phyloP scores from a whole-genome alignment of 306 rosid species.

The Sesbania bispinosa region DNA sequence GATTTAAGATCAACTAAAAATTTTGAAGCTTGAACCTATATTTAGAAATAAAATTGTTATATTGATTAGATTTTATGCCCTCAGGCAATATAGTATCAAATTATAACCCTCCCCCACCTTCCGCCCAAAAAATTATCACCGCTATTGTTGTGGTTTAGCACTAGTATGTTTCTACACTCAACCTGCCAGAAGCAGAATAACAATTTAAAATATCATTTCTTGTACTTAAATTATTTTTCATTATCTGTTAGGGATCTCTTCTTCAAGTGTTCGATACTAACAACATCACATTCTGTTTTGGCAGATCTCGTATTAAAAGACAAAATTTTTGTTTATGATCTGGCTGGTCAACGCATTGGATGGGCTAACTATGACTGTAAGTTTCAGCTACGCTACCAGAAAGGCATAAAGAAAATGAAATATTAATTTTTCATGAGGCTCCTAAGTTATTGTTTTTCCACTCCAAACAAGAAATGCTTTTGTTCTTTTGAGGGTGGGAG shows the following conservation, averaged over 20 bases:
- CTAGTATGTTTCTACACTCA: not conserved
- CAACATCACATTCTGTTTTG: slow-evolving; percentile 18
- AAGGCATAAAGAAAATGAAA: not conserved
- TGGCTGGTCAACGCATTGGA: slow-evolving; percentile 82
- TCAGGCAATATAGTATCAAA: not conserved
- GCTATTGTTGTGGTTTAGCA: not conserved
- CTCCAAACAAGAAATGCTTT: not conserved
- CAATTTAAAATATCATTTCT: not conserved
- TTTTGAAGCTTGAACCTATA: not conserved
- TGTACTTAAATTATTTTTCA: slow-evolving; percentile 3
- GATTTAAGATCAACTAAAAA: not conserved
- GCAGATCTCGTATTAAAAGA: slow-evolving; percentile 94
- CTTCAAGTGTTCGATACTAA: slow-evolving; percentile 23
- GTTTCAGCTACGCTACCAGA: slow-evolving; percentile 39
- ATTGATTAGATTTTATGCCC: not conserved
- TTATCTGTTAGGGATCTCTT: not conserved
- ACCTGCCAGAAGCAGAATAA: not conserved
- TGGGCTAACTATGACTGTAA: slow-evolving; percentile 97
- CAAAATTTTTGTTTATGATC: slow-evolving; percentile 84
- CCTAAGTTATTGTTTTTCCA: not conserved
- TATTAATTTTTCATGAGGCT: slow-evolving; percentile 5
- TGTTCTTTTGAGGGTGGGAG: not conserved
- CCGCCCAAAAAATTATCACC: not conserved
- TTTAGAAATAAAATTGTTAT: not conserved
- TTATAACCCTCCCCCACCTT: not conserved